Evolutionary conservation across 768 basidiomycete species (phyloP).

Genomic region (Termitomyces sp.): DNA sequence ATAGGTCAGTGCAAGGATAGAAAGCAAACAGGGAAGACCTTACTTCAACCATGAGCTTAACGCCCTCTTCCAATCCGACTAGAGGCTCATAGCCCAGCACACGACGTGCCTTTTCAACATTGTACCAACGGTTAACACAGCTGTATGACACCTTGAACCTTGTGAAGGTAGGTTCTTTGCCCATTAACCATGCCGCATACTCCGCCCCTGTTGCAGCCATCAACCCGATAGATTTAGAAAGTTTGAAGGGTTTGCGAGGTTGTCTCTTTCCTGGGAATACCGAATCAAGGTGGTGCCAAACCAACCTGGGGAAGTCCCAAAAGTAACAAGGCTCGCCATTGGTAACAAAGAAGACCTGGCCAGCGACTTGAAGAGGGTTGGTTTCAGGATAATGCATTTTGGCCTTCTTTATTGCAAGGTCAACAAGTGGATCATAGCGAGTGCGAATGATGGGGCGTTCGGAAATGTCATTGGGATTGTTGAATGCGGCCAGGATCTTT

Average conservation of each 20-base stretch:
- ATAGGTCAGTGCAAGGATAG: neutral
- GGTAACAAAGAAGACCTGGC: constrained; percentile 94
- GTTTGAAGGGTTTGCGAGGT: constrained; percentile 32
- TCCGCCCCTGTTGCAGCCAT: constrained; percentile 71
- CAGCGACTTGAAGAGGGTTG: constrained; percentile 77
- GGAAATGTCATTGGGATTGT: constrained; percentile 35
- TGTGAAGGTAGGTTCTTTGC: constrained; percentile 84
- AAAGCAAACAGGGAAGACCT: constrained; percentile 17
- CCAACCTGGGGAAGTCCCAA: constrained; percentile 84
- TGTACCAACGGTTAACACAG: constrained; percentile 81
- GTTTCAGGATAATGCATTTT: constrained; percentile 40
- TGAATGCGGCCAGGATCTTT: constrained; percentile 54
- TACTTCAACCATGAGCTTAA: constrained; percentile 74
- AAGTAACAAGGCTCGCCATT: constrained; percentile 96
- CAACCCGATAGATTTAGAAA: constrained; percentile 67
- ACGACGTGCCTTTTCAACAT: constrained; percentile 90
- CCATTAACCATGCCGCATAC: constrained; percentile 65
- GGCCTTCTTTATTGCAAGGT: constrained; percentile 48
- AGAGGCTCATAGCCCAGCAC: constrained; percentile 93
- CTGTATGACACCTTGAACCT: constrained; percentile 78
- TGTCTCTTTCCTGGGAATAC: constrained; percentile 54
- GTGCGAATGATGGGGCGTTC: constrained; percentile 65
- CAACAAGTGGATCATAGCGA: constrained; percentile 78
- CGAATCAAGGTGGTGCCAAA: constrained; percentile 73
- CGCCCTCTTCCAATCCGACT: constrained; percentile 85